Evolutionary conservation across 306 rosid genomes (phyloP), one percentile per base, ranked within the genome.

Genomic region (Aeschynomene evenia): DNA sequence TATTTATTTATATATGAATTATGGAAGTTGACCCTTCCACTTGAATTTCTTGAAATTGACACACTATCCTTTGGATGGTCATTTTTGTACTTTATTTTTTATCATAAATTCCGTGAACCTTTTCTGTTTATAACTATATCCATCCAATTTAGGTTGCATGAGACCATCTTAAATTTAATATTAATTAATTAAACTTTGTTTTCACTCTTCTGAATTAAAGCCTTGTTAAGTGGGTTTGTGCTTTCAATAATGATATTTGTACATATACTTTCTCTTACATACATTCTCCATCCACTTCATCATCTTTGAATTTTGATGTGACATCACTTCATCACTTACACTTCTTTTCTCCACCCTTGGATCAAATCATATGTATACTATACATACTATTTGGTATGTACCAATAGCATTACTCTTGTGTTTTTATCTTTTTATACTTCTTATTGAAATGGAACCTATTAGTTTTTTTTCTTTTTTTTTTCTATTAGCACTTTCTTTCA

Each of bases 1-100:
- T 13, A 33, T 8, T n/a, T n/a, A n/a, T n/a, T n/a, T n/a, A n/a
- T n/a, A n/a, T n/a, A n/a, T n/a, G n/a, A n/a, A n/a, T n/a, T n/a
- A n/a, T 20, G 6, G 66, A 67, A 77, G 65, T 77, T 81, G 81
- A 71, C 81, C 68, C 72, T 61, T 66, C 72, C 72, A 57, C 80
- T 56, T 75, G 46, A 65, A 75, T 56, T 62, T 70, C 54, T 70
- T 57, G 46, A 71, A 37, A 66, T 60, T 66, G 81, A 80, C 71
- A 58, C 71, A 66, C 59, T 20, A 80, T 66, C 77, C 50, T 68
- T 68, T 8, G 57, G 69, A 62, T 62, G 45, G 45, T 56, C 52
- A 63, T 70, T 55, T n/a, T 45, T 63, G 19, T 61, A 9, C 59
- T 45, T 45, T 42, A 5, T 62, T 79, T 54, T 55, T 37, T 61